These are phyloP conservation scores for Senna siamea DNA, from an alignment of 306 rosid genomes.

Conservation along the genomic window DNA sequence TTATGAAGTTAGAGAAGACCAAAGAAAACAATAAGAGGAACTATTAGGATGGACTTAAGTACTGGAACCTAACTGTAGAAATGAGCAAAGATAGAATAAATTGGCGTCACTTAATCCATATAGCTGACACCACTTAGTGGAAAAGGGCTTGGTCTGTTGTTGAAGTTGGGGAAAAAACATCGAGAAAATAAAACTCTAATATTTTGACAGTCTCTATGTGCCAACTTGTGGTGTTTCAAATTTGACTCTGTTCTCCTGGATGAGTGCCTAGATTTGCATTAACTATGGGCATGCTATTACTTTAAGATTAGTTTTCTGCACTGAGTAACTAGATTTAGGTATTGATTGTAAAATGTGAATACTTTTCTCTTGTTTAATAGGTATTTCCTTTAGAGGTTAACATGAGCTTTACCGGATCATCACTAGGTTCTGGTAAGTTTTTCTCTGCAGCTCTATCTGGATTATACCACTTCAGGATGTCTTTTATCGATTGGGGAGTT, in stretches of 20 bases:
- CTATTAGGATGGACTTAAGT: too few relatives aligned
- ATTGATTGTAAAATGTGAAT: slow-evolving; percentile 2
- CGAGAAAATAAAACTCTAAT: neutral
- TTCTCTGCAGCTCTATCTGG: slow-evolving; percentile 22
- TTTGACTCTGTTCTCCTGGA: neutral
- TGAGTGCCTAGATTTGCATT: slow-evolving; percentile 4
- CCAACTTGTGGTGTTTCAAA: slow-evolving; percentile 5
- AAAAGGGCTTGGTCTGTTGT: too few relatives aligned
- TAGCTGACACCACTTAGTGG: too few relatives aligned
- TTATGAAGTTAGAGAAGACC: neutral
- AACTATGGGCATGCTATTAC: slow-evolving; percentile 8
- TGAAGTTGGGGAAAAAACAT: too few relatives aligned
- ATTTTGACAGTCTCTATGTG: neutral
- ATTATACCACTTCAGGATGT: slow-evolving; percentile 18
- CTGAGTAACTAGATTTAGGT: slow-evolving; percentile 5
- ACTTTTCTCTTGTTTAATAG: slow-evolving; percentile 38
- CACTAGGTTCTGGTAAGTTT: slow-evolving; percentile 78
- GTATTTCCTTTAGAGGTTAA: slow-evolving; percentile 49
- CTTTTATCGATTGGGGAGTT: slow-evolving; percentile 21
- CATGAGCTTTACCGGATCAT: slow-evolving; percentile 78
- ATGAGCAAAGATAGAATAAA: too few relatives aligned
- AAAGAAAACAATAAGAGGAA: too few relatives aligned
- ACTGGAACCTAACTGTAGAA: too few relatives aligned
- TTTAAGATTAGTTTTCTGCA: neutral
- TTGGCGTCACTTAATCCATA: too few relatives aligned